Evolutionary conservation across 192 early-diverging fungal species (phyloP).

Genomic region (Glomus cerebriforme): DNA sequence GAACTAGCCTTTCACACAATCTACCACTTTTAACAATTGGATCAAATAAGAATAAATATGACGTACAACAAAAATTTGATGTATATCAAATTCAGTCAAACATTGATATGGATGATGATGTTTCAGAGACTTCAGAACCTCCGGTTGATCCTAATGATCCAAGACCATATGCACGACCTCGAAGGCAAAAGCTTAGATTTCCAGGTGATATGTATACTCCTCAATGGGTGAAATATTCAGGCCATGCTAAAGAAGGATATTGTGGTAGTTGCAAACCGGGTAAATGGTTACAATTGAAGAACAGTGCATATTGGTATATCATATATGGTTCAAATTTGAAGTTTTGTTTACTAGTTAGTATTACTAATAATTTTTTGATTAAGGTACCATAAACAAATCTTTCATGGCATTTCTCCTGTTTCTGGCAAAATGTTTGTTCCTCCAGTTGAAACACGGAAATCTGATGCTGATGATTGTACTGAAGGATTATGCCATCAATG

Average conservation of each 20-base stretch:
- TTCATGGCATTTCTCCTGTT: constrained; percentile 84
- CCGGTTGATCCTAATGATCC: neutral
- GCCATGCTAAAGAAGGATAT: constrained; percentile 78
- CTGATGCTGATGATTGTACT: constrained; percentile 60
- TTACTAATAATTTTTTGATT: neutral
- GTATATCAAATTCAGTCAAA: neutral
- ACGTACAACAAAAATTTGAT: neutral
- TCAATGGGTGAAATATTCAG: constrained; percentile 76
- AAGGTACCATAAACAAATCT: constrained; percentile 87
- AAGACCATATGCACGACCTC: constrained; percentile 9
- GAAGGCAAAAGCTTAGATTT: constrained; percentile 74
- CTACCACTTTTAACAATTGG: neutral
- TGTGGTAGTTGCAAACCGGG: constrained; percentile 82
- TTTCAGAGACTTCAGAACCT: neutral
- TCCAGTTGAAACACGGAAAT: constrained; percentile 72
- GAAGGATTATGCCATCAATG: constrained; percentile 87
- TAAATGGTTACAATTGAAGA: constrained; percentile 87
- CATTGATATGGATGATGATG: neutral
- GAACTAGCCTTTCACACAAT: neutral
- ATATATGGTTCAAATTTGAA: neutral
- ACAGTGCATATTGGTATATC: constrained; percentile 79
- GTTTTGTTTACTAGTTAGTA: neutral
- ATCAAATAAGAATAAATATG: neutral
- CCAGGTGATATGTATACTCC: constrained; percentile 79
- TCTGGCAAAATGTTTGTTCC: constrained; percentile 74